phyloP scores from a whole-genome alignment of 2,329 filamentous ascomycete species.

The Penicillium janthinellum region DNA sequence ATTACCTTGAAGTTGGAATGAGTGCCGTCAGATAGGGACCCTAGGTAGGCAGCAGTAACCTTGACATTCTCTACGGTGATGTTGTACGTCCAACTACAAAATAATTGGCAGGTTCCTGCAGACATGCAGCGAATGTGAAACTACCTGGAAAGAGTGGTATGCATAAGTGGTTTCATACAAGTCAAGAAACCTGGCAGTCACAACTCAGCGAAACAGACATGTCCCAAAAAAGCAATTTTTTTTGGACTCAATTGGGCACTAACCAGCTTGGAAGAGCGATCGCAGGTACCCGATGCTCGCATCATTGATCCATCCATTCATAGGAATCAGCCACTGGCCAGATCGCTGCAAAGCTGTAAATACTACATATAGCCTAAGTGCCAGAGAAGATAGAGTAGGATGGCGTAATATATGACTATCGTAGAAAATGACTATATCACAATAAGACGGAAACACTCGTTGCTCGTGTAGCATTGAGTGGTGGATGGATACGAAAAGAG shows the following conservation, averaged over 20 bases:
- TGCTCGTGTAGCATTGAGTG: slow-evolving; percentile 1
- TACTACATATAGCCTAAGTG: neutral
- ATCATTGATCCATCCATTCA: neutral
- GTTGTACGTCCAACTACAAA: no score
- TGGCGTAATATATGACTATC: neutral
- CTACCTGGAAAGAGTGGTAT: neutral
- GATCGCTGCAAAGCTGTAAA: neutral
- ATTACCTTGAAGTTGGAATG: no score
- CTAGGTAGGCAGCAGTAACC: no score
- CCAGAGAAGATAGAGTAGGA: neutral
- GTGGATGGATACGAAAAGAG: neutral
- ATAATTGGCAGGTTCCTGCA: no score
- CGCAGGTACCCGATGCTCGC: neutral
- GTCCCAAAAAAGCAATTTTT: neutral
- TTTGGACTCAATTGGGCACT: neutral
- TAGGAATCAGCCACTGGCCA: neutral
- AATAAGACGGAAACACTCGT: slow-evolving; percentile 3
- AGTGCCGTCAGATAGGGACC: no score
- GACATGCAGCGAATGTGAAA: neutral
- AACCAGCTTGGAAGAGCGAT: neutral
- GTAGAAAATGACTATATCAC: no score
- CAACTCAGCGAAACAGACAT: neutral
- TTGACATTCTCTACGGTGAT: no score
- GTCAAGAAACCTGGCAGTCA: neutral
- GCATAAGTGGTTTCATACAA: neutral